Conservation (phyloP, 2,329 filamentous ascomycete genomes). For the Lachnellula arida region DNA sequence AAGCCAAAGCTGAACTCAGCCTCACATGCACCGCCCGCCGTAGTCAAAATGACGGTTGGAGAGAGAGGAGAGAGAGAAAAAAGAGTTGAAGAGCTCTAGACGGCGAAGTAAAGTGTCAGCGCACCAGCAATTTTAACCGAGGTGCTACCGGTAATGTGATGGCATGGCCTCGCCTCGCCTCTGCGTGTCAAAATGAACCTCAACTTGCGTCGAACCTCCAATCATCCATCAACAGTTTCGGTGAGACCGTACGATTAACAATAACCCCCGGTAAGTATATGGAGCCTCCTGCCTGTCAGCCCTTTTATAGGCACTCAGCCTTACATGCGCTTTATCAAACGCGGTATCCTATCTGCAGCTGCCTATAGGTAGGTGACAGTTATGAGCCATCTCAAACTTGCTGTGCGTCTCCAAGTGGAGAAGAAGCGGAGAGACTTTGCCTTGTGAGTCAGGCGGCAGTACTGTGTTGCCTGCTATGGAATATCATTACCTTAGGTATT, state of each 20-base stretch:
- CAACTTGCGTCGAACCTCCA: not conserved
- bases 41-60: not conserved
- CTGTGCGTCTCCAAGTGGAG: too few relatives aligned
- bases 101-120: not conserved
- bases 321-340: too few relatives aligned
- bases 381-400: too few relatives aligned
- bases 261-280: not conserved
- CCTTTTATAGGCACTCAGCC: too few relatives aligned
- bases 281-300: too few relatives aligned
- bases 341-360: too few relatives aligned
- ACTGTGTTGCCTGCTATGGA: not conserved
- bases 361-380: too few relatives aligned
- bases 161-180: not conserved
- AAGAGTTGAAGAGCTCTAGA: not conserved
- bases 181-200: not conserved
- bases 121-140: not conserved
- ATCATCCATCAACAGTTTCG: not conserved
- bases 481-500: not conserved
- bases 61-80: too few relatives aligned
- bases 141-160: not conserved
- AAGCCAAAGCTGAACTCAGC: not conserved
- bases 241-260: not conserved
- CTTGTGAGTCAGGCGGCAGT: not conserved
- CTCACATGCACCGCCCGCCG: not conserved
- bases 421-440: not conserved